A percentile compares a stretch with the other conserved stretches of the same genome.
These are phyloP conservation scores for Gossypium herbaceum DNA, from an alignment of 345 rosid species.

Conservation along the genomic window DNA sequence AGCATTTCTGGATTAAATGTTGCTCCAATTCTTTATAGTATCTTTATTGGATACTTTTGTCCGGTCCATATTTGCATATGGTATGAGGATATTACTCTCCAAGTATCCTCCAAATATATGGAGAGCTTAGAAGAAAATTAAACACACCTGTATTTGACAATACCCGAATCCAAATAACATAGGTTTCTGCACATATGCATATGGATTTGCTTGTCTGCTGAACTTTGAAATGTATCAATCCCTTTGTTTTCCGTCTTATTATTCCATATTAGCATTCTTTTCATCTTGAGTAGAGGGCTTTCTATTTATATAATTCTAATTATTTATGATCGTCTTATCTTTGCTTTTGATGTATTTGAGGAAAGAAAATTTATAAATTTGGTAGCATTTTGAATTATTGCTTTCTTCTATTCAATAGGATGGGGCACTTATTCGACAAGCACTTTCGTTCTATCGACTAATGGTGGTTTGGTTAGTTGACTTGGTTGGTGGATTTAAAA, in stretches of 20 bases:
- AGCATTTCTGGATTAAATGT: background rate
- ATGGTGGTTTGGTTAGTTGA: slow-evolving; percentile 88
- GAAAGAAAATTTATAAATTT: background rate
- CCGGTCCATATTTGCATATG: background rate
- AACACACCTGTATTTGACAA: background rate
- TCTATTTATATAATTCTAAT: background rate
- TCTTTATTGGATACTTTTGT: background rate
- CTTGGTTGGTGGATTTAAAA: slow-evolving; percentile 90
- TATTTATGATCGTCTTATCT: slow-evolving; percentile 2
- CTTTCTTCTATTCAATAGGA: slow-evolving; percentile 46
- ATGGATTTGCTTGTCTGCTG: slow-evolving; percentile 2
- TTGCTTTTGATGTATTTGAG: background rate
- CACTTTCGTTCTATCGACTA: slow-evolving; percentile 81
- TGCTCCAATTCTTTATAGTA: background rate
- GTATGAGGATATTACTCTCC: background rate
- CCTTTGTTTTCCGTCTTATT: background rate
- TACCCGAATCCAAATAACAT: background rate
- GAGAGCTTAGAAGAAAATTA: background rate
- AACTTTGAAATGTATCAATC: slow-evolving; percentile 1
- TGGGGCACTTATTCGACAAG: slow-evolving; percentile 67
- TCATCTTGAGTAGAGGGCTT: background rate
- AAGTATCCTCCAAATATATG: background rate
- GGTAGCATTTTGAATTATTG: background rate
- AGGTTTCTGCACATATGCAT: background rate
- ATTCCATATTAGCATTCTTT: background rate